Evolutionary conservation across 805 yeast genomes (phyloP), one percentile per base, ranked within the genome.

Genomic region (Maudiozyma serrabonitensis): DNA sequence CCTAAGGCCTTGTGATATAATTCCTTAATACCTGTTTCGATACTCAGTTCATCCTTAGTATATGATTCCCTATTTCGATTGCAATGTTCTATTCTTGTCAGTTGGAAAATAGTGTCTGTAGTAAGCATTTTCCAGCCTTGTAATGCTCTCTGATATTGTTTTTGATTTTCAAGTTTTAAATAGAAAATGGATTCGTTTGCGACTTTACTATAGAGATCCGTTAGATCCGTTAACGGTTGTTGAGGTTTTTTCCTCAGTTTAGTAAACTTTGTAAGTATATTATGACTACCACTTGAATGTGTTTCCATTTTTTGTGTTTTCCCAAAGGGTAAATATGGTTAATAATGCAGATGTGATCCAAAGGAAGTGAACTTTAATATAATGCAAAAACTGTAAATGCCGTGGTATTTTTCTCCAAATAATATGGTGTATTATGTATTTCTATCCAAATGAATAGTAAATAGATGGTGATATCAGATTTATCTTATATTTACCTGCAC

Each of bases 41-140:
- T 56, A 53, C 72, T 68, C 3, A 67, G 48, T 53, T 78, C 82
- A 50, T 78, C 81, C 3, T 69, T 71, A 0, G 75, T 58, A 49
- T 57, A 77, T 47, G 52, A 54, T 50, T 53, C 49, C 47, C 57
- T 52, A 55, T 66, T 52, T 31, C 60, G 60, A 59, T 61, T 62
- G 52, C 64, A 63, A 47, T 76, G 67, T 59, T 82, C 74, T 56
- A 84, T 55, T 48, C 62, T 52, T 19, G 81, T 86, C 41, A 82
- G 65, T 56, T 78, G 78, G 59, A 70, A 77, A 45, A 79, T 70
- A 2, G 81, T 71, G 45, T 77, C 75, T 1, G 85, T 79, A 53
- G 81, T 87, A n/a, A 85, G 65, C 2, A 80, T 70, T 54, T 80
- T 83, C 90, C 91, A 84, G 2, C 90, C 90, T 51, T 75, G 78